Evolutionary conservation across 352 stramenopile species (phyloP).

Genomic region (Phytophthora constricta): DNA sequence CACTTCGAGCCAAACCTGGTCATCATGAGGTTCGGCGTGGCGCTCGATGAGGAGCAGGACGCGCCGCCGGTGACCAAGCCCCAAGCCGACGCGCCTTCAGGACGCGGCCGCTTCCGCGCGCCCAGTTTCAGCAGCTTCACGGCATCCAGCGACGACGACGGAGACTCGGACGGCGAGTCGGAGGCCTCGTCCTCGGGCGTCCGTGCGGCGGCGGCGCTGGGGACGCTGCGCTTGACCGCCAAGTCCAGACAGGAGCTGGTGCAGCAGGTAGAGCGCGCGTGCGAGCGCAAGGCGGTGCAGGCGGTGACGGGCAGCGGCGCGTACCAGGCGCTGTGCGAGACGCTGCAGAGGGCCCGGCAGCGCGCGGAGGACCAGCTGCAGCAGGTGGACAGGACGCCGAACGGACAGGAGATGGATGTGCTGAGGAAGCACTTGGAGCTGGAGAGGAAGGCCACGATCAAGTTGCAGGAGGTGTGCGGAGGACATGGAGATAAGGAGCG

Average conservation of each 20-base stretch:
- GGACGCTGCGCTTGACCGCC: slow-evolving; percentile 30
- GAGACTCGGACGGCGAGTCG: slow-evolving; percentile 24
- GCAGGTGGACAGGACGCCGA: slow-evolving; percentile 14
- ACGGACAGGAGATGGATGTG: slow-evolving; percentile 25
- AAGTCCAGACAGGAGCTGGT: slow-evolving; percentile 65
- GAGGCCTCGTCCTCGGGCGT: slow-evolving; percentile 11
- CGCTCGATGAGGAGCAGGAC: slow-evolving; percentile 35
- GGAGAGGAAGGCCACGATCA: slow-evolving; percentile 39
- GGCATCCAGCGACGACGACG: slow-evolving; percentile 56
- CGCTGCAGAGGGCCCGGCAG: slow-evolving; percentile 57
- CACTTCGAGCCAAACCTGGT: too few relatives aligned
- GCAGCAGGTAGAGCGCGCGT: slow-evolving; percentile 64
- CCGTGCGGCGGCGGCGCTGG: slow-evolving; percentile 22
- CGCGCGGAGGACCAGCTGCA: slow-evolving; percentile 59
- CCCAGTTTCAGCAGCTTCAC: slow-evolving; percentile 54
- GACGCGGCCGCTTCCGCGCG: slow-evolving; percentile 44
- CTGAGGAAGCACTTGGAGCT: slow-evolving; percentile 45
- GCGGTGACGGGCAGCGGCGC: slow-evolving; percentile 60
- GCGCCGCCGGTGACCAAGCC: slow-evolving; percentile 10
- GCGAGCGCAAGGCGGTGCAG: slow-evolving; percentile 63
- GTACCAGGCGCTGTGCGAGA: slow-evolving; percentile 68
- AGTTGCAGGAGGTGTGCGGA: slow-evolving; percentile 47
- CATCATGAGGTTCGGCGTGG: slow-evolving; percentile 63
- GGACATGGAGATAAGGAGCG: not conserved
- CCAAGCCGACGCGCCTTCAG: not conserved